Evolutionary conservation across 2,329 filamentous ascomycete genomes (phyloP).

Genomic region (Graphilbum fragrans): DNA sequence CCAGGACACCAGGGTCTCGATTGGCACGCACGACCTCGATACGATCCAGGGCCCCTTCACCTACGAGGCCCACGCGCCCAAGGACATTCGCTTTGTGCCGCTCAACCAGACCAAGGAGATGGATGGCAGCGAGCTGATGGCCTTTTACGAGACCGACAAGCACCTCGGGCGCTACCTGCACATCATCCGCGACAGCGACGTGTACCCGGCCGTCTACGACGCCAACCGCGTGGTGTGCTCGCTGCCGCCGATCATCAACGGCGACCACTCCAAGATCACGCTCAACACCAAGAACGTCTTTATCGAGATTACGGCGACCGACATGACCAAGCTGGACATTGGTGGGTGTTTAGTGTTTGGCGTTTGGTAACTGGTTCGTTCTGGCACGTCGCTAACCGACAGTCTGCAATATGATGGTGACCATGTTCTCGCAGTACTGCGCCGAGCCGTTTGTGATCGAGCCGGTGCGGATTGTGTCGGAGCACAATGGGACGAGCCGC

Average conservation of each 20-base stretch:
- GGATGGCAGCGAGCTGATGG: constrained; percentile 80
- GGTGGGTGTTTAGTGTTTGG: constrained; percentile 29
- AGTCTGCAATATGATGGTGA: constrained; percentile 67
- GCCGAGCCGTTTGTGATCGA: constrained; percentile 84
- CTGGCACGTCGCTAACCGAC: no score
- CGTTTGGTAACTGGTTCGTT: neutral
- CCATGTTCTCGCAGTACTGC: constrained; percentile 95
- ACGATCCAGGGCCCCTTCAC: constrained; percentile 91
- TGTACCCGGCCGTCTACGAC: constrained; percentile 95
- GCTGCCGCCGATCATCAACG: constrained; percentile 94
- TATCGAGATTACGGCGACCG: constrained; percentile 89
- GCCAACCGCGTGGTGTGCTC: constrained; percentile 79
- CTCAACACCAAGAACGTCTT: constrained; percentile 86
- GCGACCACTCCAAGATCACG: constrained; percentile 92
- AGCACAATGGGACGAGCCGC: constrained; percentile 77
- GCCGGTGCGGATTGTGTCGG: constrained; percentile 81
- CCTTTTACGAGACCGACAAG: constrained; percentile 90
- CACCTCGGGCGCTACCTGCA: constrained; percentile 71
- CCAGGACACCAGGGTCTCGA: constrained; percentile 55
- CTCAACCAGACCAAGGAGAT: constrained; percentile 87
- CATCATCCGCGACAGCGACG: constrained; percentile 86
- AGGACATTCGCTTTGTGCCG: constrained; percentile 81
- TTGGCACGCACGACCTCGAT: constrained; percentile 93
- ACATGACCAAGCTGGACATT: constrained; percentile 91
- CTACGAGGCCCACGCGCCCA: constrained; percentile 85